These are phyloP conservation scores for Leccinum obscurum DNA, from an alignment of 768 basidiomycete species.

Conservation along the genomic window DNA sequence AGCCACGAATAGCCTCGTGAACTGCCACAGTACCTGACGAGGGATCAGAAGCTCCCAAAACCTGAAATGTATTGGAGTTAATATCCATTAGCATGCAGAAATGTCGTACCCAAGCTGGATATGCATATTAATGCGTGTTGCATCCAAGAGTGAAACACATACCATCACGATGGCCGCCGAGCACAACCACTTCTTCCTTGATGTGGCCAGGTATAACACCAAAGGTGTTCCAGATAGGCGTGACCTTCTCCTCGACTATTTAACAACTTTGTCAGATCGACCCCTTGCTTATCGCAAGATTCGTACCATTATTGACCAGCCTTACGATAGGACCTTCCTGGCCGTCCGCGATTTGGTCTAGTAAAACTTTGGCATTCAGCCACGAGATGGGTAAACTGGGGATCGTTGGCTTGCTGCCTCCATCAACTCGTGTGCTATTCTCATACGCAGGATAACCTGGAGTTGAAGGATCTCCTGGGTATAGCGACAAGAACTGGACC, in stretches of 20 bases:
- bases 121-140: conserved; percentile 9
- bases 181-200: conserved; percentile 78
- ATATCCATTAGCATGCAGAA: not conserved
- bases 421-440: conserved; percentile 65
- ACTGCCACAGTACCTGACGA: conserved; percentile 57
- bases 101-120: conserved; percentile 24
- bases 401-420: conserved; percentile 66
- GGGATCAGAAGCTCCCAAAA: conserved; percentile 57
- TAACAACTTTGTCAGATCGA: not conserved
- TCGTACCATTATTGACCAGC: conserved; percentile 55
- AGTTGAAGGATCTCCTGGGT: conserved; percentile 82
- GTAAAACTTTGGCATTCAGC: conserved; percentile 71
- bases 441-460: conserved; percentile 87
- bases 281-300: not conserved
- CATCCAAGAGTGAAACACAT: conserved; percentile 18
- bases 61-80: conserved; percentile 22
- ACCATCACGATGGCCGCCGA: conserved; percentile 93
- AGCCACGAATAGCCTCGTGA: conserved; percentile 55
- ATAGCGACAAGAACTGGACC: conserved; percentile 78
- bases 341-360: conserved; percentile 46
- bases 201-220: conserved; percentile 84
- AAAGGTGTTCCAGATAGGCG: conserved; percentile 91
- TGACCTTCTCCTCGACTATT: conserved; percentile 75
- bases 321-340: conserved; percentile 42
- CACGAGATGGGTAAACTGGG: conserved; percentile 88